Evolutionary conservation across 129 eudicot species (phyloP).

Genomic region (Calendula officinalis): DNA sequence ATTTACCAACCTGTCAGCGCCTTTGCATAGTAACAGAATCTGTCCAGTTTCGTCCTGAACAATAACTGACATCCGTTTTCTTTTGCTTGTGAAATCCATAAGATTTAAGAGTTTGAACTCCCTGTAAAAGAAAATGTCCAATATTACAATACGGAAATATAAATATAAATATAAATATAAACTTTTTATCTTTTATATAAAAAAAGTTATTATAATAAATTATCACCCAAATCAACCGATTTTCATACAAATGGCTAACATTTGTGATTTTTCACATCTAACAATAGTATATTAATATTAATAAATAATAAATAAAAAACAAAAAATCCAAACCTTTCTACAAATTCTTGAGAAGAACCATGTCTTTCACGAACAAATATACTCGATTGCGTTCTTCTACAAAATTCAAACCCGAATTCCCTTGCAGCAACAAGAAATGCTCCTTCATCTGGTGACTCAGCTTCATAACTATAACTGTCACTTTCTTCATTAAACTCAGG

Average conservation of each 20-base stretch:
- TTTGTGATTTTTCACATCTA: no score
- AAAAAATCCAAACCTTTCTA: slow-evolving; percentile 61
- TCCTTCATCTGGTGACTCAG: slow-evolving; percentile 97
- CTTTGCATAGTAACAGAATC: slow-evolving; percentile 90
- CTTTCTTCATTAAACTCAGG: slow-evolving; percentile 87
- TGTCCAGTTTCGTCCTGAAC: slow-evolving; percentile 78
- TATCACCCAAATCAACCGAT: no score
- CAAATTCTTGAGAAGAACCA: slow-evolving; percentile 54
- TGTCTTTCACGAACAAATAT: slow-evolving; percentile 74
- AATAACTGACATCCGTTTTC: slow-evolving; percentile 96
- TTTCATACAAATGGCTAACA: no score
- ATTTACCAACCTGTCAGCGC: slow-evolving; percentile 87
- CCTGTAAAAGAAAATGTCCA: slow-evolving; percentile 38
- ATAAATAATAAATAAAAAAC: not conserved
- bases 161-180: no score
- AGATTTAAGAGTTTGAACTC: slow-evolving; percentile 86
- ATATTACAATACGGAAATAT: slow-evolving; percentile 1
- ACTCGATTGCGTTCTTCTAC: slow-evolving; percentile 84
- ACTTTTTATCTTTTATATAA: no score
- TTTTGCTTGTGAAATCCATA: slow-evolving; percentile 93
- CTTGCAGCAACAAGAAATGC: slow-evolving; percentile 98
- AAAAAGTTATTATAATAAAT: no score
- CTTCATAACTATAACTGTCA: slow-evolving; percentile 67
- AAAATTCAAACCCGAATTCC: slow-evolving; percentile 93
- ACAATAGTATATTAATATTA: not conserved